phyloP scores from a whole-genome alignment of 768 basidiomycete genomes.

The Boletus pseudo-olivaceus region DNA sequence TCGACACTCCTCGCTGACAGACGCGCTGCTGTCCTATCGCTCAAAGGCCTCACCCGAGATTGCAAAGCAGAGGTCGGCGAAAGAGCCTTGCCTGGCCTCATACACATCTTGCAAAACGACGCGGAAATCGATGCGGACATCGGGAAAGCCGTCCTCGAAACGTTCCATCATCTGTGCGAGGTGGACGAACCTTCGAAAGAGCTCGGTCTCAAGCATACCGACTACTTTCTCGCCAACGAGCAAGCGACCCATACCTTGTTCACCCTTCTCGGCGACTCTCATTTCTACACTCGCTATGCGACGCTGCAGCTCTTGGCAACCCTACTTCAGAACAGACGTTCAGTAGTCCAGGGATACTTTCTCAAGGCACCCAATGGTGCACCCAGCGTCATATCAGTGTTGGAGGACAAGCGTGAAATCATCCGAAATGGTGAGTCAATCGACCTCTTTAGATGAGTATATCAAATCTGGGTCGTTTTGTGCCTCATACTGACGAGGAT shows the following conservation, averaged over 20 bases:
- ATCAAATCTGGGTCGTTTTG: background rate
- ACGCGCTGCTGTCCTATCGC: conserved; percentile 85
- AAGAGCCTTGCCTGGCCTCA: conserved; percentile 68
- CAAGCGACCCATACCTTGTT: conserved; percentile 74
- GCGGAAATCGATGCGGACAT: conserved; percentile 89
- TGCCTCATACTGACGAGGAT: conserved; percentile 9
- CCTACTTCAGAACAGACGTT: conserved; percentile 78
- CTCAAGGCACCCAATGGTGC: conserved; percentile 79
- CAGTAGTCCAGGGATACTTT: conserved; percentile 86
- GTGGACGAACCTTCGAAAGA: conserved; percentile 57
- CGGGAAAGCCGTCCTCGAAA: conserved; percentile 90
- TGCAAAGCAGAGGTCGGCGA: conserved; percentile 87
- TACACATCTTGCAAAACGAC: conserved; percentile 82
- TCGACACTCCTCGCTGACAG: conserved; percentile 86
- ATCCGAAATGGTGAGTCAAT: conserved; percentile 72
- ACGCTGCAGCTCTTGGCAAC: conserved; percentile 78
- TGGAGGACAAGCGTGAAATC: conserved; percentile 87
- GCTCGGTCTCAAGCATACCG: conserved; percentile 81
- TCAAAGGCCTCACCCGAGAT: conserved; percentile 91
- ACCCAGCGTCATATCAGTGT: conserved; percentile 62
- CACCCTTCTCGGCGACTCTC: conserved; percentile 64
- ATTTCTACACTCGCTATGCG: conserved; percentile 84
- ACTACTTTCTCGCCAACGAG: conserved; percentile 69
- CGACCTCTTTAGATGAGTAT: background rate
- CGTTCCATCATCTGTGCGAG: conserved; percentile 81